These are phyloP conservation scores for Alternaria postmessia DNA, from an alignment of 2,329 filamentous ascomycete genomes.

Conservation along the genomic window DNA sequence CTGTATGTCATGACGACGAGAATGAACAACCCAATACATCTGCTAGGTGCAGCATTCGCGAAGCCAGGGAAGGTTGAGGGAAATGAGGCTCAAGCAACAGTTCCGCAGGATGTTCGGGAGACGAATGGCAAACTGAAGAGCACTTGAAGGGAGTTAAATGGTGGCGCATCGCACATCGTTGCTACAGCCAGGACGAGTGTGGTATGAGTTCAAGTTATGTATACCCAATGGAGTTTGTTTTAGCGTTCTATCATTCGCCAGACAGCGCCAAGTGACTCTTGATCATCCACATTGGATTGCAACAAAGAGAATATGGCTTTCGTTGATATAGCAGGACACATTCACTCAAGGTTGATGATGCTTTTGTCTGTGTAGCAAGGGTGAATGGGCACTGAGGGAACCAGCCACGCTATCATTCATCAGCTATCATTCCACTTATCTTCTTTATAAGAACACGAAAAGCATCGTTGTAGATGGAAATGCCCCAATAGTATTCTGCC, in stretches of 20 bases:
- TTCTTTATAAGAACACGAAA: not conserved
- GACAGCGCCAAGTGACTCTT: not conserved
- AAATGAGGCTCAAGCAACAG: not conserved
- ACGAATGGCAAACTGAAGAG: not conserved
- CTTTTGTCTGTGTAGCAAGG: too few species aligned
- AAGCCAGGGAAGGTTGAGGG: slow-evolving; percentile 26
- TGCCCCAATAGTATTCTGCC: not conserved
- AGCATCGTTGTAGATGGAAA: not conserved
- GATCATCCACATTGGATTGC: not conserved
- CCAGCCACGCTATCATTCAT: not conserved
- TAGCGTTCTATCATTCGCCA: not conserved
- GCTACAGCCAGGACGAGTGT: not conserved
- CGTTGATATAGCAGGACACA: too few species aligned
- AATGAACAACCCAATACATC: slow-evolving; percentile 29
- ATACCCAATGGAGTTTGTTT: not conserved
- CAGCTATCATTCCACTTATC: not conserved
- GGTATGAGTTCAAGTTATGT: not conserved
- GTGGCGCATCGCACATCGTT: not conserved
- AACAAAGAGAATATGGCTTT: not conserved
- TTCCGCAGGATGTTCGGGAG: not conserved
- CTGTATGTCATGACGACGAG: slow-evolving; percentile 29
- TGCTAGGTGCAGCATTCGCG: slow-evolving; percentile 26
- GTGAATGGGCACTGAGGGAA: too few species aligned
- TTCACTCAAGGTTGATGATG: too few species aligned
- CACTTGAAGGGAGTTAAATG: not conserved